Conservation (phyloP, 73 alveolate species). For the Tetrahymena elliotti region DNA sequence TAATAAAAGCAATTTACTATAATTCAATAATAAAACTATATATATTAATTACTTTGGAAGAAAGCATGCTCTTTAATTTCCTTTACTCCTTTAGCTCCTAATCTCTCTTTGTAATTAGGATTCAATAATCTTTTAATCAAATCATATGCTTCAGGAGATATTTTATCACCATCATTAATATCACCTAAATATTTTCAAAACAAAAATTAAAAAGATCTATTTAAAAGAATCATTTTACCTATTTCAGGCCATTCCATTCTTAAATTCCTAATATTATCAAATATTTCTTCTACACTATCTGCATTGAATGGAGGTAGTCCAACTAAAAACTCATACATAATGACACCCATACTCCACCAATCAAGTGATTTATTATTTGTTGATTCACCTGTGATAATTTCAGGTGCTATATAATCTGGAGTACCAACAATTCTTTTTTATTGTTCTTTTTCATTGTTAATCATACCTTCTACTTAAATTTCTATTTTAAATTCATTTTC, state of each 20-base stretch:
- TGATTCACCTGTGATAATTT: conserved; percentile 44
- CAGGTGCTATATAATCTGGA: conserved; percentile 58
- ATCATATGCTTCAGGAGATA: conserved; percentile 79
- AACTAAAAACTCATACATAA: conserved; percentile 60
- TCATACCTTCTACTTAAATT: background rate
- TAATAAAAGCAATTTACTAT: background rate
- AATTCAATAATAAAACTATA: no score
- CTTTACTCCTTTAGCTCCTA: conserved; percentile 70
- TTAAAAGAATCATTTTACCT: conserved; percentile 21
- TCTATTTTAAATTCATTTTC: conserved; percentile 12
- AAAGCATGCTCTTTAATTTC: conserved; percentile 85
- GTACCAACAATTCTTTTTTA: conserved; percentile 53
- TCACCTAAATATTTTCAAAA: background rate
- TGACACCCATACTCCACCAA: conserved; percentile 58
- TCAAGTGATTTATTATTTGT: conserved; percentile 6
- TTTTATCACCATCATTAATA: conserved; percentile 53
- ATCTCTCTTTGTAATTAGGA: conserved; percentile 65
- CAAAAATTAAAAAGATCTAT: background rate
- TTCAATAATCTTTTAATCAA: conserved; percentile 67
- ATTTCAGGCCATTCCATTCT: conserved; percentile 47
- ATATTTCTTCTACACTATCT: conserved; percentile 47
- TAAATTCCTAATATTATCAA: conserved; percentile 50
- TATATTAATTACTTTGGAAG: conserved; percentile 71
- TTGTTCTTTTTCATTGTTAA: conserved; percentile 9
- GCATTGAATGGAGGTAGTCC: conserved; percentile 61